Conservation (phyloP, 306 rosid species). For the Lablab purpureus region DNA sequence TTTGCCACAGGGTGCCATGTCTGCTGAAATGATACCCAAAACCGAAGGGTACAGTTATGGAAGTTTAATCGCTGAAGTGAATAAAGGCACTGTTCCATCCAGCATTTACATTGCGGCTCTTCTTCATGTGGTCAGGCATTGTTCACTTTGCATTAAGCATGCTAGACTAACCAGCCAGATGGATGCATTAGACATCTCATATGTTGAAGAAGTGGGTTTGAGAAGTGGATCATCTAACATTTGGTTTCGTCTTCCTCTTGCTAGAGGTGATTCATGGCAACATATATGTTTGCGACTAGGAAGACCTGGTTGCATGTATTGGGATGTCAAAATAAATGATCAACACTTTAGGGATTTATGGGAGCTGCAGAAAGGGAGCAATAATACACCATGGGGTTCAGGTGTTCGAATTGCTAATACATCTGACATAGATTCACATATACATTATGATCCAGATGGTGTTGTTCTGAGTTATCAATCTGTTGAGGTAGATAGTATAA, state of each 20-base stretch:
- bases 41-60: conserved; percentile 72
- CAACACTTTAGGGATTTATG: conserved; percentile 97
- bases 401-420: conserved; percentile 97
- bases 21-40: conserved; percentile 65
- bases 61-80: conserved; percentile 83
- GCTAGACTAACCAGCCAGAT: conserved; percentile 98
- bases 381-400: conserved; percentile 87
- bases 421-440: conserved; percentile 95
- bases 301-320: conserved; percentile 94
- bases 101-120: conserved; percentile 89
- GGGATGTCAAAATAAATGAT: conserved; percentile 98
- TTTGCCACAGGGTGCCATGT: conserved; percentile 57
- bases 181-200: conserved; percentile 91
- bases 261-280: conserved; percentile 93
- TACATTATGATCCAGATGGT: conserved; percentile 96
- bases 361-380: conserved; percentile 97
- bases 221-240: conserved; percentile 85
- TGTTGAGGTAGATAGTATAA: conserved; percentile 90
- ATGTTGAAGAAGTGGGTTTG: conserved; percentile 93
- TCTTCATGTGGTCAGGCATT: conserved; percentile 94
- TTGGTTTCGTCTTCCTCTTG: conserved; percentile 95
- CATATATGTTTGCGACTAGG: conserved; percentile 96
- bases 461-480: conserved; percentile 94
- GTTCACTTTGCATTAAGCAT: conserved; percentile 90
- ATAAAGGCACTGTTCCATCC: conserved; percentile 87